Base-by-base conservation (phyloP, 208 protist species). In the Crithidia bombi region DNA sequence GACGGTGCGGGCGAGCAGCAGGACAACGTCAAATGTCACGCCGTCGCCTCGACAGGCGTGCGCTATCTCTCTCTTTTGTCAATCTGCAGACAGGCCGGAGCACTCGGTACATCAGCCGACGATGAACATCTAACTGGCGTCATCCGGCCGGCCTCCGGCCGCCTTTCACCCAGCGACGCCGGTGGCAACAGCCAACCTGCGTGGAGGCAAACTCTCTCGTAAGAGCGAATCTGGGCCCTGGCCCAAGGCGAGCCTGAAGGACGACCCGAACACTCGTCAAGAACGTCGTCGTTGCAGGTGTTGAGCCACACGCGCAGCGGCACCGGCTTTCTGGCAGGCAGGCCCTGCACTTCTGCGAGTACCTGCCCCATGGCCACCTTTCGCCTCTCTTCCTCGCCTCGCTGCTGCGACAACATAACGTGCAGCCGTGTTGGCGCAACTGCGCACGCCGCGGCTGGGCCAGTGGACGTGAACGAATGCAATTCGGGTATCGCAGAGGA, bases 301-400 rank as follows among this genome's bases (percentile, higher is more conserved):
- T 71, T 95, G 56, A 91, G 87, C 72, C 81, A 95, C 73, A 78
- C 80, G 81, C 90, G n/a, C 87, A 92, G 56, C 80, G 84, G n/a
- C n/a, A 55, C 74, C n/a, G 82, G 86, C 54, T 79, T n/a, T 86
- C 33, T 95, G 90, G 87, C 32, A 79, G 35, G 83, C n/a, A 79
- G 36, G 90, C 90, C 44, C 64, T 95, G 59, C 58, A 81, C n/a
- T 91, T 92, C 50, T 65, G 77, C 39, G 61, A 64, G 39, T 65
- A 78, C 41, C 75, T 93, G 28, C 36, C 59, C 10, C n/a, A n/a
- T 65, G 74, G n/a, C 56, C 83, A 15, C 90, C 90, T 4, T n/a
- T 79, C 87, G 4, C 83, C 90, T 25, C 64, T 88, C 47, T 95
- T 95, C 56, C 71, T 95, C 52, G 84, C 90, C 17, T 86, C 85